Percentiles rank a stretch among this genome's conserved stretches.
Evolutionary conservation across 2,329 filamentous ascomycete species (phyloP).

Genomic region (Aspergillus persii): DNA sequence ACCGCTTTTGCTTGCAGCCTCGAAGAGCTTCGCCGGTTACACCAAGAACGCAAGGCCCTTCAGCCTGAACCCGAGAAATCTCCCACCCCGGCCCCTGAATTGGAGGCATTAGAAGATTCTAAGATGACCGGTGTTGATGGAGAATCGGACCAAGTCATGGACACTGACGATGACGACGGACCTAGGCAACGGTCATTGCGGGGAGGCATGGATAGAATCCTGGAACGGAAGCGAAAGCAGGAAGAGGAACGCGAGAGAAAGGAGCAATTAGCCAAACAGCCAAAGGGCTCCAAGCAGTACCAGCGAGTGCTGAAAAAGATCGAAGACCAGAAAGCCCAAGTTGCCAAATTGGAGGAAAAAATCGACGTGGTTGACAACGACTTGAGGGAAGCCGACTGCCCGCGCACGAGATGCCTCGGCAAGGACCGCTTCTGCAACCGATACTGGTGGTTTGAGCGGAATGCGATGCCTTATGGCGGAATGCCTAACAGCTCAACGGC

Average conservation of each 20-base stretch:
- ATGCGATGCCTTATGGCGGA: conserved; percentile 93
- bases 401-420: conserved; percentile 82
- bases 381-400: conserved; percentile 88
- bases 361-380: conserved; percentile 87
- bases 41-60: conserved; percentile 48
- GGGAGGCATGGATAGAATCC: conserved; percentile 64
- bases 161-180: conserved; percentile 68
- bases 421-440: conserved; percentile 97
- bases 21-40: conserved; percentile 46
- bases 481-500: conserved; percentile 86
- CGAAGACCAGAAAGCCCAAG: conserved; percentile 75
- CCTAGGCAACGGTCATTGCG: conserved; percentile 57
- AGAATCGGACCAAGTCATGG: conserved; percentile 60
- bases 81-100: conserved; percentile 42
- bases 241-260: conserved; percentile 69
- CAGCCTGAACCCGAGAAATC: conserved; percentile 47
- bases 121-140: conserved; percentile 55
- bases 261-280: conserved; percentile 62
- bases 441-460: conserved; percentile 99
- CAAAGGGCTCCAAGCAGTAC: conserved; percentile 84
- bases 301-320: conserved; percentile 85
- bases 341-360: conserved; percentile 79
- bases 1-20: conserved; percentile 24
- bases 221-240: conserved; percentile 74
- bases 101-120: conserved; percentile 39